These are phyloP conservation scores for Phytopythium montanum DNA, from an alignment of 352 stramenopile species.

Conservation along the genomic window DNA sequence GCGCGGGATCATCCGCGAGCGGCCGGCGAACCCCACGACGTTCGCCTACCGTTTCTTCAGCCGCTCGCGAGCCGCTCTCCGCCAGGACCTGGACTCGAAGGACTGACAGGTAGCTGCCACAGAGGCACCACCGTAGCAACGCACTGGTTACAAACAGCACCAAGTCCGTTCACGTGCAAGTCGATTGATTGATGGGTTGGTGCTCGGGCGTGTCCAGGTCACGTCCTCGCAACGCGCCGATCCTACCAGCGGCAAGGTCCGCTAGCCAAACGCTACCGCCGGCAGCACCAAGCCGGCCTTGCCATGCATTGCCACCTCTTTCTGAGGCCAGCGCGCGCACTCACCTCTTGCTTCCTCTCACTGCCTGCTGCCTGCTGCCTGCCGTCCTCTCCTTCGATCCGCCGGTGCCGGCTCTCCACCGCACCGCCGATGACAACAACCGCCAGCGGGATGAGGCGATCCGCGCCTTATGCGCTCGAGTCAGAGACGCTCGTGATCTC, in stretches of 20 bases:
- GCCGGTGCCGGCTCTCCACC: neutral
- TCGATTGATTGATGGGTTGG: conserved; percentile 1
- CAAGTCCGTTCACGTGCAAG: neutral
- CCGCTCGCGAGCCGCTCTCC: conserved; percentile 26
- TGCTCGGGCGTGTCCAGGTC: neutral
- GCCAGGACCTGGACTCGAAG: conserved; percentile 42
- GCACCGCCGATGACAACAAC: conserved; percentile 1
- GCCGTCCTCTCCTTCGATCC: neutral
- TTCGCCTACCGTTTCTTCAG: conserved; percentile 62
- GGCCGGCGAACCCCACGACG: conserved; percentile 38
- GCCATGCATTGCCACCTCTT: neutral
- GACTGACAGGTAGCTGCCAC: conserved; percentile 21
- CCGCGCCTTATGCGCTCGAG: conserved; percentile 56
- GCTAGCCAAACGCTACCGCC: neutral
- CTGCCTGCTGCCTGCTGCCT: neutral
- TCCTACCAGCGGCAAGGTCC: neutral
- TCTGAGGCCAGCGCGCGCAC: neutral
- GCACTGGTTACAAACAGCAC: neutral
- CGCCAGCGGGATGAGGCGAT: neutral
- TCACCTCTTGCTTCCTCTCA: neutral
- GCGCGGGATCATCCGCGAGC: conserved; percentile 51
- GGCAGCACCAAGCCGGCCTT: neutral
- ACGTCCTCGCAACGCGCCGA: neutral
- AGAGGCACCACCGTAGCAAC: neutral
- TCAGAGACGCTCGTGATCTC: conserved; percentile 76